A percentile compares a stretch with the other conserved stretches of the same genome.
Evolutionary conservation across 495 filamentous ascomycete species (phyloP).

Genomic region (Copromyces sp.): DNA sequence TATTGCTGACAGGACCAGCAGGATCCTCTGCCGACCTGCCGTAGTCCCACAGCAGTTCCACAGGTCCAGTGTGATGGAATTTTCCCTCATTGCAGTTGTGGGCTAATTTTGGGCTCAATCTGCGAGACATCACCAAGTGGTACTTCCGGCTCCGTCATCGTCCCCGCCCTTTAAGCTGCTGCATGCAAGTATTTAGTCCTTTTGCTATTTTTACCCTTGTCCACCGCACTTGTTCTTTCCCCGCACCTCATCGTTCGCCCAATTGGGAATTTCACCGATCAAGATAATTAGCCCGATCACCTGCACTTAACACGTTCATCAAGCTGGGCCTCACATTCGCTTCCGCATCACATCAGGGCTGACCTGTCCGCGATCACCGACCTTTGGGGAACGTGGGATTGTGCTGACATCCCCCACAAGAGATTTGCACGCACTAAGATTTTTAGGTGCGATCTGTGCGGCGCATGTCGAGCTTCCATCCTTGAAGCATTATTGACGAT

Average conservation of each 20-base stretch:
- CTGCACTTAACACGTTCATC: background rate
- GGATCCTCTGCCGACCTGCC: background rate
- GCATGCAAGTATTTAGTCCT: slow-evolving; percentile 5
- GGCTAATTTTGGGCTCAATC: slow-evolving; percentile 21
- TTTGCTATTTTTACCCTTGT: slow-evolving; percentile 13
- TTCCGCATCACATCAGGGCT: background rate
- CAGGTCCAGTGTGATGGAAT: slow-evolving; percentile 9
- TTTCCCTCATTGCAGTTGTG: slow-evolving; percentile 15
- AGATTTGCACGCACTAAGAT: background rate
- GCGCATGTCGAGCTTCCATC: background rate
- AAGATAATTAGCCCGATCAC: background rate
- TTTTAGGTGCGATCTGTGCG: background rate
- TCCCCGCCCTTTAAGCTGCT: background rate
- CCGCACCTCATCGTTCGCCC: background rate
- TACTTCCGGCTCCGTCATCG: background rate
- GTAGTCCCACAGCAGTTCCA: background rate
- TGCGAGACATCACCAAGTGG: background rate
- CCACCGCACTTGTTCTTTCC: background rate
- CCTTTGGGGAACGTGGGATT: background rate
- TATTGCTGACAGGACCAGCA: background rate
- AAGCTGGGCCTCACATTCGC: slow-evolving; percentile 1
- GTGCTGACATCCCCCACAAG: background rate
- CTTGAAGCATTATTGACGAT: background rate
- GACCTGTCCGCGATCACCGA: slow-evolving; percentile 9
- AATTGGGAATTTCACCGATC: background rate